phyloP scores from a whole-genome alignment of 257 asterid species.

The Solanum gracilifrons region DNA sequence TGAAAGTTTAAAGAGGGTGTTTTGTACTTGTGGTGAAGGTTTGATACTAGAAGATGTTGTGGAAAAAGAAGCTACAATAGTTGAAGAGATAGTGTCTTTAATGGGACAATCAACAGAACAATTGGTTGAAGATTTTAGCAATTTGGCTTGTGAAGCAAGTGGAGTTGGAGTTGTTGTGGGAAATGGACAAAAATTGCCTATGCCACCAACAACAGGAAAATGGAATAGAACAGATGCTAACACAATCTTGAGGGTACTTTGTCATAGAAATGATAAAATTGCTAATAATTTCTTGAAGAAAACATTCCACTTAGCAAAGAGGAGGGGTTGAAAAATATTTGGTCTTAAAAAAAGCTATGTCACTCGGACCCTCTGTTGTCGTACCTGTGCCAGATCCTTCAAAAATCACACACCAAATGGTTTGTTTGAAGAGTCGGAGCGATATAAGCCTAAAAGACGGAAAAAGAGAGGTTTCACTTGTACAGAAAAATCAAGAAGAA shows the following conservation, averaged over 20 bases:
- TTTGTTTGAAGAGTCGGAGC: neutral
- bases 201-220: constrained; percentile 85
- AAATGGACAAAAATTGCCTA: constrained; percentile 53
- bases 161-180: constrained; percentile 45
- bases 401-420: neutral
- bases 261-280: constrained; percentile 64
- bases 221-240: constrained; percentile 84
- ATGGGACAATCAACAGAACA: constrained; percentile 83
- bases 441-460: neutral
- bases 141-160: constrained; percentile 62
- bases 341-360: neutral
- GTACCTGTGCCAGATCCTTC: neutral
- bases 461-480: neutral
- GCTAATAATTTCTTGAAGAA: constrained; percentile 67
- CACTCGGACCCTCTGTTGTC: neutral
- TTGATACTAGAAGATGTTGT: constrained; percentile 56
- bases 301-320: constrained; percentile 73
- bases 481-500: neutral
- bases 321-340: constrained; percentile 26
- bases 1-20: constrained; percentile 37
- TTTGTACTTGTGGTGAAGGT: constrained; percentile 68
- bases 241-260: constrained; percentile 68
- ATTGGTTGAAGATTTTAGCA: constrained; percentile 68
- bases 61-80: constrained; percentile 55
- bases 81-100: constrained; percentile 55